Base-by-base conservation (phyloP, 2,329 filamentous ascomycete genomes). In the Phyllosticta citribraziliensis region DNA sequence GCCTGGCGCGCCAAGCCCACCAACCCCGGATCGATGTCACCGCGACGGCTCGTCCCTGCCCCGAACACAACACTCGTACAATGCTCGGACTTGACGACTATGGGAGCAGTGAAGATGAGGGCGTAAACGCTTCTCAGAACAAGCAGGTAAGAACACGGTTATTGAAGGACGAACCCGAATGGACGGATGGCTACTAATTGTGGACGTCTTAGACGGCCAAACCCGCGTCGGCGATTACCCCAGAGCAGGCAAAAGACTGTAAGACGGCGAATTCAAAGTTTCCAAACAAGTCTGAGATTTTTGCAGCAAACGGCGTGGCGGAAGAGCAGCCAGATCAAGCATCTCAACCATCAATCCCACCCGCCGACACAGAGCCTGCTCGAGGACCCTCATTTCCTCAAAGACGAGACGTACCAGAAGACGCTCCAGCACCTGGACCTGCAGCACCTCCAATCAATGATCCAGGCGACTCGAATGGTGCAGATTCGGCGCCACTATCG, bases 161-260 rank as follows among this genome's bases (percentile, higher is more conserved):
- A n/a, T 12, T 47, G 19, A 4, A n/a, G n/a, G 17, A 62, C 33
- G 24, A n/a, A 33, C 10, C 12, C 27, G 27, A 57, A 66, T 69
- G 70, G 67, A 67, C 65, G 72, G 76, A 76, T 78, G 72, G 74
- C 77, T 79, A 79, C 76, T 79, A 75, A 80, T 75, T 57, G 63
- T 56, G 52, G 55, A 63, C 55, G 65, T 62, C 61, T 58, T 61
- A 65, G 63, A 64, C 62, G 56, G 59, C 14, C 50, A 57, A 57
- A 47, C 52, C 57, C 22, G 19, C 50, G 55, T 27, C 54, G 24
- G 50, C 53, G 25, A 40, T 50, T 30, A 40, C 52, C 17, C 14
- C 27, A 55, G 59, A 40, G 27, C 58, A 52, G 57, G 35, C 57
- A 55, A 55, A 47, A 25, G 52, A 63, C 47, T 17, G 69, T 69